Evolutionary conservation across 108 stramenopile genomes (phyloP), one percentile per base, ranked within the genome.

Genomic region (Aureococcus anophagefferens): DNA sequence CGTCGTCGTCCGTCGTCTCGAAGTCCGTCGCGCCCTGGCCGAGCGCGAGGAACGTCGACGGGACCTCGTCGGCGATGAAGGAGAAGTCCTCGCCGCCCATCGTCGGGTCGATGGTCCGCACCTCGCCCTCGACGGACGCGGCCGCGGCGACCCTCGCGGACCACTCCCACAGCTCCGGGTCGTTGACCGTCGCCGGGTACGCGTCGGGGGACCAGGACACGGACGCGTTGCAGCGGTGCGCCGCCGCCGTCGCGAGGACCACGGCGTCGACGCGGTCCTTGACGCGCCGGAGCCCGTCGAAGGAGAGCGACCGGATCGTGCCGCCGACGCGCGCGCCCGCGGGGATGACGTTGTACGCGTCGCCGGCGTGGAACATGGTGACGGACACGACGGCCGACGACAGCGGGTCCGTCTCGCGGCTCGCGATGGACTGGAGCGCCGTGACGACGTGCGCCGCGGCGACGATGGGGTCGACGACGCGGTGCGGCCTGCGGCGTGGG

Each of bases 71-170:
- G 0, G 91, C 89, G 16, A 92, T 67, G 73, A 89, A 95, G 0
- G 86, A 79, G 81, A 95, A 95, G 69, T 95, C 94, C 80, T 95
- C 94, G 5, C 84, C 94, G 14, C 91, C 94, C 91, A 95, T 92
- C 37, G 94, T 92, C 4, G 90, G 91, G 65, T 89, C 88, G 46
- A 87, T 80, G 15, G 76, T 71, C 34, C 72, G 73, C 5, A 85
- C 36, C 9, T 71, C 59, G 9, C 83, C 85, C 33, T 68, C 74
- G 21, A 76, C 74, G 30, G 89, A 68, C 21, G 92, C 84, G 71
- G 89, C 46, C 15, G 84, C 87, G 15, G 88, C 91, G 29, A 91
- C 85, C 29, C 79, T 36, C 62, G 81, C 84, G 4, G 90, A 83
- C 51, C 84, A 88, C 21, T 85, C 83, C 70, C 77, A 93, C 30